A percentile compares a stretch with the other conserved stretches of the same genome.
phyloP scores from a whole-genome alignment of 345 rosid genomes.

The Corchorus capsularis region DNA sequence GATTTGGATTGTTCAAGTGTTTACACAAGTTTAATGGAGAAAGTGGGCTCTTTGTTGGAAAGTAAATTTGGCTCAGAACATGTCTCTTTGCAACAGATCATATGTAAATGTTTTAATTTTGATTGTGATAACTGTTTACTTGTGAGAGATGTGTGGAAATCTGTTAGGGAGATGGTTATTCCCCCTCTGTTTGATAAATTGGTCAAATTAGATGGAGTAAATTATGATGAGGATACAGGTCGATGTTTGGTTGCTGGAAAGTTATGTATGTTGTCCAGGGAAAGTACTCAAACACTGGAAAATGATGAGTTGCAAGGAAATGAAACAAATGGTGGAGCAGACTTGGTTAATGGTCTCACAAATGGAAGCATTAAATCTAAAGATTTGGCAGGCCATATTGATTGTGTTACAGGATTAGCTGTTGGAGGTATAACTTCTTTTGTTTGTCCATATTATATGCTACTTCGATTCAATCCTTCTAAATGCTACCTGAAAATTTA shows the following conservation, averaged over 20 bases:
- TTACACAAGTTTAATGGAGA: slow-evolving; percentile 43
- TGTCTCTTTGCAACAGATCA: slow-evolving; percentile 40
- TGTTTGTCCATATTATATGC: neutral
- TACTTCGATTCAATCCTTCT: neutral
- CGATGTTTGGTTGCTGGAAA: slow-evolving; percentile 60
- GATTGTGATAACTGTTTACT: slow-evolving; percentile 61
- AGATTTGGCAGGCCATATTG: slow-evolving; percentile 72
- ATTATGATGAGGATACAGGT: slow-evolving; percentile 31
- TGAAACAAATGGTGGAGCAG: slow-evolving; percentile 31
- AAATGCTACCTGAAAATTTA: neutral
- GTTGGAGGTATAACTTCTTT: slow-evolving; percentile 62
- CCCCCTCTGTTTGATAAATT: slow-evolving; percentile 35
- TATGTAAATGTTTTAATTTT: slow-evolving; percentile 58
- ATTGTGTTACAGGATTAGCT: slow-evolving; percentile 74
- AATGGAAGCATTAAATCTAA: slow-evolving; percentile 53
- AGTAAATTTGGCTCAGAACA: slow-evolving; percentile 38
- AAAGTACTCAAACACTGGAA: slow-evolving; percentile 25
- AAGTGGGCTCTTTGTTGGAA: slow-evolving; percentile 37
- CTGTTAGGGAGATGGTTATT: slow-evolving; percentile 56
- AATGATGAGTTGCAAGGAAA: slow-evolving; percentile 29
- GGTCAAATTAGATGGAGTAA: slow-evolving; percentile 27
- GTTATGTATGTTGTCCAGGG: slow-evolving; percentile 35
- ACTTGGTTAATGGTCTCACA: slow-evolving; percentile 42
- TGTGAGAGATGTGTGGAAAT: slow-evolving; percentile 62
- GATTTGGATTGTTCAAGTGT: slow-evolving; percentile 33